Evolutionary conservation across 768 basidiomycete genomes (phyloP).

Genomic region (Roridomyces roridus): DNA sequence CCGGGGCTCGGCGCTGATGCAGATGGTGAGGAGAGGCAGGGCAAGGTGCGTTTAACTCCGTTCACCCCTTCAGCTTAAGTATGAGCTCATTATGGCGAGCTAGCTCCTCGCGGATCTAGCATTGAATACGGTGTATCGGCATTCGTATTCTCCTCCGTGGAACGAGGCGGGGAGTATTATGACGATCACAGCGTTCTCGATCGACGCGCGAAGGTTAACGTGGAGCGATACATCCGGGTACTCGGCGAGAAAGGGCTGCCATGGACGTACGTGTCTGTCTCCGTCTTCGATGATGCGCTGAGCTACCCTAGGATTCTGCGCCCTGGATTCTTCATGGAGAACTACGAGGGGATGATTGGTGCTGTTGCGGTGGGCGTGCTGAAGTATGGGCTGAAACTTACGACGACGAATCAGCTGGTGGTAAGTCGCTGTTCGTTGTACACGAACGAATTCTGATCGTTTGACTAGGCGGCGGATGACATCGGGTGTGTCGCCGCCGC

Average conservation of each 20-base stretch:
- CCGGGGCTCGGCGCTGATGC: slow-evolving; percentile 48
- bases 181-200: slow-evolving; percentile 26
- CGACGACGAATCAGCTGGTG: slow-evolving; percentile 21
- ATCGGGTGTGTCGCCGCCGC: slow-evolving; percentile 26
- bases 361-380: slow-evolving; percentile 31
- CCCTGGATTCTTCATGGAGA: slow-evolving; percentile 42
- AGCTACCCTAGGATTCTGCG: slow-evolving; percentile 35
- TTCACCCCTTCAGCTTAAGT: too few species aligned
- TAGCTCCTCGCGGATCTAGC: slow-evolving; percentile 38
- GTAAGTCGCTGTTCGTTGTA: neutral
- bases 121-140: slow-evolving; percentile 32
- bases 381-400: slow-evolving; percentile 29
- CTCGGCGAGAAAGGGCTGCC: slow-evolving; percentile 29
- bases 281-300: too few species aligned
- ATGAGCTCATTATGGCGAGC: too few species aligned
- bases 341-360: slow-evolving; percentile 37
- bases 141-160: slow-evolving; percentile 36
- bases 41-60: slow-evolving; percentile 39
- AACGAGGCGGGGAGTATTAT: slow-evolving; percentile 34
- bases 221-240: slow-evolving; percentile 34
- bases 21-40: slow-evolving; percentile 45
- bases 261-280: slow-evolving; percentile 34
- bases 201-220: slow-evolving; percentile 32
- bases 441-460: neutral
- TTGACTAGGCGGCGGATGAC: slow-evolving; percentile 27